These are phyloP conservation scores for Colletotrichum scovillei DNA, from an alignment of 2,329 filamentous ascomycete genomes.

Conservation along the genomic window DNA sequence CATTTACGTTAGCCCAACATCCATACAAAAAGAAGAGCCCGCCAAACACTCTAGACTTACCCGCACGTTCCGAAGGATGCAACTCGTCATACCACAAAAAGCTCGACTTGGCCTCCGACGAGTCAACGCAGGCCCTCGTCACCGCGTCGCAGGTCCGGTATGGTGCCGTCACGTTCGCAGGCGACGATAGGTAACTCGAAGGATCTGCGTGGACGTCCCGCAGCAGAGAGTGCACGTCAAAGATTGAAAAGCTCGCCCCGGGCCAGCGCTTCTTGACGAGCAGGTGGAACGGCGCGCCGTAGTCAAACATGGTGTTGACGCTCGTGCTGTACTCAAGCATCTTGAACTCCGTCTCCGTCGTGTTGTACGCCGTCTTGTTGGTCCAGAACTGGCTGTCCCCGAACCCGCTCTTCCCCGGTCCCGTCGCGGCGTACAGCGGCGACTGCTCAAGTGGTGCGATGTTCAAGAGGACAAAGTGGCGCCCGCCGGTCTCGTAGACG, in stretches of 20 bases:
- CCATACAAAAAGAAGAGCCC: background rate
- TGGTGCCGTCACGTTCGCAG: slow-evolving; percentile 70
- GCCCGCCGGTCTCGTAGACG: slow-evolving; percentile 73
- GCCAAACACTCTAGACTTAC: slow-evolving; percentile 51
- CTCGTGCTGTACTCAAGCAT: slow-evolving; percentile 58
- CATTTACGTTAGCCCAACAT: slow-evolving; percentile 28
- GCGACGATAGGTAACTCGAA: slow-evolving; percentile 68
- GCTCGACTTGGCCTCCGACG: slow-evolving; percentile 60
- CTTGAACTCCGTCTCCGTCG: slow-evolving; percentile 57
- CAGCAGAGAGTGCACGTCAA: slow-evolving; percentile 74
- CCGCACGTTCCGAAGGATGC: slow-evolving; percentile 75
- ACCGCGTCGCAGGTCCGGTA: slow-evolving; percentile 63
- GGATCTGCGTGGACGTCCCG: slow-evolving; percentile 74
- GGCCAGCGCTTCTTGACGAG: slow-evolving; percentile 60
- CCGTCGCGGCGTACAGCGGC: slow-evolving; percentile 70
- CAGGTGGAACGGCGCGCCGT: slow-evolving; percentile 60
- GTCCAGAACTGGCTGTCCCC: slow-evolving; percentile 58
- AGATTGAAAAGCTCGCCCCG: slow-evolving; percentile 71
- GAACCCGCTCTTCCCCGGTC: slow-evolving; percentile 50
- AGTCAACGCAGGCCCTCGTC: slow-evolving; percentile 49
- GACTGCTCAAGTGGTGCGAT: slow-evolving; percentile 73
- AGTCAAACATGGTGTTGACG: slow-evolving; percentile 61
- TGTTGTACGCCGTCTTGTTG: slow-evolving; percentile 58
- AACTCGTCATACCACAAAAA: slow-evolving; percentile 80
- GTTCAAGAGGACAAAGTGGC: slow-evolving; percentile 80